These are phyloP conservation scores for Spergularia azorica DNA, from an alignment of 179 eudicot genomes.

Conservation along the genomic window DNA sequence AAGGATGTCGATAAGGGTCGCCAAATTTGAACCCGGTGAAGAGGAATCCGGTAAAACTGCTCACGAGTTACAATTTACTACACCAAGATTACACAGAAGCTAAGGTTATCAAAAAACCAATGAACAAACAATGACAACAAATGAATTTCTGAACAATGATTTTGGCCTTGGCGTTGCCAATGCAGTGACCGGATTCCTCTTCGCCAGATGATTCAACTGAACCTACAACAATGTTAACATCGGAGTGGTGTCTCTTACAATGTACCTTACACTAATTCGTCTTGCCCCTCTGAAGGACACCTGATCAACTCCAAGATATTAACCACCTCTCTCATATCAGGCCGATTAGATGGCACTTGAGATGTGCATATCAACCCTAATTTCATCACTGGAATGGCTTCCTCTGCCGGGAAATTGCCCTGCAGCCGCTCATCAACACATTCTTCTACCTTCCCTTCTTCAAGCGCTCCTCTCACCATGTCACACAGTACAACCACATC, in stretches of 20 bases:
- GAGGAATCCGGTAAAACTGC: slow-evolving; percentile 50
- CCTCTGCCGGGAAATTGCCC: slow-evolving; percentile 73
- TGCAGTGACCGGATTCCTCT: slow-evolving; percentile 46
- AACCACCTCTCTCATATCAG: slow-evolving; percentile 87
- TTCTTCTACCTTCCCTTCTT: slow-evolving; percentile 84
- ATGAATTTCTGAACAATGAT: slow-evolving; percentile 21
- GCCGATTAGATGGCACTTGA: slow-evolving; percentile 91
- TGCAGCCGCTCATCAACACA: slow-evolving; percentile 66
- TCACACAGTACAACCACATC: slow-evolving; percentile 86
- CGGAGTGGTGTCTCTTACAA: slow-evolving; percentile 8
- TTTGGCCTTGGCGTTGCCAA: slow-evolving; percentile 9
- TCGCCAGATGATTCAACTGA: slow-evolving; percentile 42
- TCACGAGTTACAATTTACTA: slow-evolving; percentile 29
- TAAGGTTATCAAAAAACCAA: slow-evolving; percentile 11
- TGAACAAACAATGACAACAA: slow-evolving; percentile 22
- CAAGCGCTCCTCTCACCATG: slow-evolving; percentile 78
- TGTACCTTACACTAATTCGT: slow-evolving; percentile 38
- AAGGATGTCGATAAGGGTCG: slow-evolving; percentile 26
- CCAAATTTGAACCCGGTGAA: slow-evolving; percentile 48
- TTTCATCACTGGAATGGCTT: slow-evolving; percentile 76
- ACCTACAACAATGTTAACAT: background rate
- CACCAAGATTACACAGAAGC: slow-evolving; percentile 31
- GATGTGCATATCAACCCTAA: slow-evolving; percentile 87
- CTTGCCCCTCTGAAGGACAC: slow-evolving; percentile 70
- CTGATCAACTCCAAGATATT: slow-evolving; percentile 80